Percentiles rank a stretch among this genome's conserved stretches.
Evolutionary conservation across 306 rosid genomes (phyloP).

Genomic region (Gynostemma pentaphyllum): DNA sequence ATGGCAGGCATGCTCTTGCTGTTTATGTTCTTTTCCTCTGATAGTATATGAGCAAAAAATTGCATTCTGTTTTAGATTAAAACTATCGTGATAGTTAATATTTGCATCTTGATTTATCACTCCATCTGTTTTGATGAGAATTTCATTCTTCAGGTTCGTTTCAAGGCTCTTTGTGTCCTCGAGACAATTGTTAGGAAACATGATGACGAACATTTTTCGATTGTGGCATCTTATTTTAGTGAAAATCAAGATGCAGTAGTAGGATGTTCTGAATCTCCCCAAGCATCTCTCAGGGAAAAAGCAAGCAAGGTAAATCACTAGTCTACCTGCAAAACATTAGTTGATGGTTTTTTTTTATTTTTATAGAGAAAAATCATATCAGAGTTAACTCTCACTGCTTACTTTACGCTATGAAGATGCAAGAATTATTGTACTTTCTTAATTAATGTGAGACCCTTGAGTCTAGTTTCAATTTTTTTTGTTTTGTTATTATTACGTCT

Average conservation of each 20-base stretch:
- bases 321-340: neutral
- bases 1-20: slow-evolving; percentile 77
- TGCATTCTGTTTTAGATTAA: neutral
- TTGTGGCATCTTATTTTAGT: slow-evolving; percentile 52
- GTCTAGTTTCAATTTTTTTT: no score
- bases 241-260: slow-evolving; percentile 60
- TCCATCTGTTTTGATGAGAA: neutral
- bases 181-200: slow-evolving; percentile 75
- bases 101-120: neutral
- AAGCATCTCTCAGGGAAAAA: slow-evolving; percentile 87
- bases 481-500: neutral
- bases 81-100: neutral
- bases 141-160: slow-evolving; percentile 63
- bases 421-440: neutral
- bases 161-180: slow-evolving; percentile 94
- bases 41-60: neutral
- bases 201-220: slow-evolving; percentile 58
- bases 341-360: neutral
- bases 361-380: neutral
- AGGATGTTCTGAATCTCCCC: slow-evolving; percentile 91
- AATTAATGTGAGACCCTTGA: neutral
- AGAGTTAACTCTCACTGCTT: neutral
- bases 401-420: neutral
- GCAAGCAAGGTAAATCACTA: slow-evolving; percentile 54
- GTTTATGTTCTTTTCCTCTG: slow-evolving; percentile 11